These are phyloP conservation scores for Trichophyton schoenleinii DNA, from an alignment of 2,329 filamentous ascomycete genomes.

Conservation along the genomic window DNA sequence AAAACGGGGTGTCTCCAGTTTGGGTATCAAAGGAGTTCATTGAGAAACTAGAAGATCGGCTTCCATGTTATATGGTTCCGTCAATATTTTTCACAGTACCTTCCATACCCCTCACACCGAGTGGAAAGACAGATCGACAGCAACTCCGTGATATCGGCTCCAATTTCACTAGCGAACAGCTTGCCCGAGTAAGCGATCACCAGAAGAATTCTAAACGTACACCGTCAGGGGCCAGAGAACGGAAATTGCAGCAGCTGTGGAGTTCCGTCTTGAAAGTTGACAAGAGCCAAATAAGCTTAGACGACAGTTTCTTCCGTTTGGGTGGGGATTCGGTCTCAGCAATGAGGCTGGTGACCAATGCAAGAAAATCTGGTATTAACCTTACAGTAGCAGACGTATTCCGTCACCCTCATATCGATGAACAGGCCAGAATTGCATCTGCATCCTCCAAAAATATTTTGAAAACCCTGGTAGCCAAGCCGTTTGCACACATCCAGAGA, in stretches of 20 bases:
- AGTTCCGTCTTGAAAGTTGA: slow-evolving; percentile 6
- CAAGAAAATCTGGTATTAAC: slow-evolving; percentile 30
- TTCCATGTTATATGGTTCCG: slow-evolving; percentile 8
- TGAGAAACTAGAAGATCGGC: not conserved
- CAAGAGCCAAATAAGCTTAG: slow-evolving; percentile 2
- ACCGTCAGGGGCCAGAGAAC: slow-evolving; percentile 3
- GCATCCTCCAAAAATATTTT: slow-evolving; percentile 21
- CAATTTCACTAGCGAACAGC: slow-evolving; percentile 2
- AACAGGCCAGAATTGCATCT: slow-evolving; percentile 12
- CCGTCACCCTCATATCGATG: not conserved
- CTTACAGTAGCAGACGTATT: slow-evolving; percentile 8
- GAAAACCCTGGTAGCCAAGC: not conserved
- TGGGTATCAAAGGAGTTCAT: not conserved
- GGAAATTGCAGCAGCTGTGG: slow-evolving; percentile 8
- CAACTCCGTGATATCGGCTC: slow-evolving; percentile 17
- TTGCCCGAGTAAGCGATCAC: slow-evolving; percentile 1
- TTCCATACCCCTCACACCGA: not conserved
- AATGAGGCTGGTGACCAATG: slow-evolving; percentile 11
- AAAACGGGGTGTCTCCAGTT: not conserved
- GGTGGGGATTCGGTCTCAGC: slow-evolving; percentile 11
- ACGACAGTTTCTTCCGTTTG: slow-evolving; percentile 9
- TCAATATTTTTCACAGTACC: slow-evolving; percentile 2
- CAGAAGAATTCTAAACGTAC: not conserved
- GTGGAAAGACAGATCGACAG: slow-evolving; percentile 18
- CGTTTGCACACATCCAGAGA: slow-evolving; percentile 4